Percentiles rank a stretch among this genome's conserved stretches.
These are phyloP conservation scores for Anacardium occidentale DNA, from an alignment of 345 rosid species.

Conservation along the genomic window DNA sequence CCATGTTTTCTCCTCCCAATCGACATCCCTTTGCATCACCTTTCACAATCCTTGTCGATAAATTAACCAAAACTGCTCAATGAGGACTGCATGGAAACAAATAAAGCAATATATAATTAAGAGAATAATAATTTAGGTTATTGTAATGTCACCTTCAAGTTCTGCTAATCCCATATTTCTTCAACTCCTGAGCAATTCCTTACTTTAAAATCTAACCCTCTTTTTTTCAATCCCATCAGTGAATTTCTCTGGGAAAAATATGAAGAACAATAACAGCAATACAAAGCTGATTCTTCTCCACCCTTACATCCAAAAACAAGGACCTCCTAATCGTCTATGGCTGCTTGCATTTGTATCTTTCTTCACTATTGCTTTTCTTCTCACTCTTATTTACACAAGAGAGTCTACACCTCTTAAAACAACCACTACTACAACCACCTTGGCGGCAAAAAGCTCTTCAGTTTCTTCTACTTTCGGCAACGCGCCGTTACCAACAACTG, in stretches of 20 bases:
- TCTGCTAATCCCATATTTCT: constrained; percentile 21
- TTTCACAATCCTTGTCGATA: not conserved
- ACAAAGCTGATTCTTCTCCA: constrained; percentile 92
- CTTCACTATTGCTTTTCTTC: constrained; percentile 78
- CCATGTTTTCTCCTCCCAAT: constrained; percentile 17
- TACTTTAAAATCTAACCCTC: constrained; percentile 37
- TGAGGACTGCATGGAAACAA: constrained; percentile 21
- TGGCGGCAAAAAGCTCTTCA: constrained; percentile 13
- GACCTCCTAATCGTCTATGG: constrained; percentile 77
- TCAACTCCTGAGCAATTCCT: constrained; percentile 18
- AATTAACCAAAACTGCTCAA: constrained; percentile 15
- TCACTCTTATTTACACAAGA: constrained; percentile 74
- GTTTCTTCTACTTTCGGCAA: constrained; percentile 29
- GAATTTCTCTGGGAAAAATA: constrained; percentile 15
- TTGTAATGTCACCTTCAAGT: constrained; percentile 42
- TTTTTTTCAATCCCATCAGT: constrained; percentile 30
- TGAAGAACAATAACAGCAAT: constrained; percentile 73
- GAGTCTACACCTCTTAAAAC: constrained; percentile 42
- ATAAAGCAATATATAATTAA: not conserved
- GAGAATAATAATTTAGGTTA: not conserved
- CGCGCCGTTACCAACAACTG: constrained; percentile 51
- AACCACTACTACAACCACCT: constrained; percentile 27
- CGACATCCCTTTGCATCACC: constrained; percentile 11
- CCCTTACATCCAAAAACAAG: constrained; percentile 91
- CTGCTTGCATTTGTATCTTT: constrained; percentile 76